Percentiles rank a stretch among this genome's conserved stretches.
Evolutionary conservation across 345 rosid genomes (phyloP).

Genomic region (Lepidium didymum): DNA sequence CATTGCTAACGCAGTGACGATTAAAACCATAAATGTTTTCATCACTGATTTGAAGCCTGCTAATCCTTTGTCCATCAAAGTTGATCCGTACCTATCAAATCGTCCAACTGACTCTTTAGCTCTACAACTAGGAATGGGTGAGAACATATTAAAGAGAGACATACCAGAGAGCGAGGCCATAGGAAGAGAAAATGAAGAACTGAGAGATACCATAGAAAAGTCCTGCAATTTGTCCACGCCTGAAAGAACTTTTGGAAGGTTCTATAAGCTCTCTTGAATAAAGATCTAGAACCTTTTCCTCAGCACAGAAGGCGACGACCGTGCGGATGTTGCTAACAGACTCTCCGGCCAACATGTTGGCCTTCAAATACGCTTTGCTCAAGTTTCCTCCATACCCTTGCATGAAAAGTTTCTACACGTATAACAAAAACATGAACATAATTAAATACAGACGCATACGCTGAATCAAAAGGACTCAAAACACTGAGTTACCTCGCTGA

Average conservation of each 20-base stretch:
- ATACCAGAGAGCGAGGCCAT: conserved; percentile 94
- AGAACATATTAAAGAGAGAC: background rate
- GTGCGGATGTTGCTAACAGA: conserved; percentile 93
- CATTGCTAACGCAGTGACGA: conserved; percentile 93
- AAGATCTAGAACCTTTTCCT: conserved; percentile 76
- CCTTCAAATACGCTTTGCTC: conserved; percentile 87
- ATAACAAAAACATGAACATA: background rate
- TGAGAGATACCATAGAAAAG: conserved; percentile 84
- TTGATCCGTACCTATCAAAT: conserved; percentile 76
- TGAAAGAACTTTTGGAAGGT: conserved; percentile 67
- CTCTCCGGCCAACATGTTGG: conserved; percentile 95
- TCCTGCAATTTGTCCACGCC: conserved; percentile 92
- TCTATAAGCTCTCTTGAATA: conserved; percentile 71
- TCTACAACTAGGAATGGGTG: background rate
- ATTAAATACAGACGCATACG: background rate
- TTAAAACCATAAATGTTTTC: conserved; percentile 95
- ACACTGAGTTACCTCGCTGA: conserved; percentile 65
- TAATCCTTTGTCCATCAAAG: conserved; percentile 77
- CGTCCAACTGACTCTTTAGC: background rate
- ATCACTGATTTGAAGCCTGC: conserved; percentile 74
- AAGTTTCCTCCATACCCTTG: conserved; percentile 93
- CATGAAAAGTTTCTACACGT: conserved; percentile 83
- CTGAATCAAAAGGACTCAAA: background rate
- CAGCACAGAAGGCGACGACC: conserved; percentile 87
- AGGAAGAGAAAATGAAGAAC: conserved; percentile 94